A percentile compares a stretch with the other conserved stretches of the same genome.
Conservation (phyloP, 768 basidiomycete genomes). For the Russula lepida region DNA sequence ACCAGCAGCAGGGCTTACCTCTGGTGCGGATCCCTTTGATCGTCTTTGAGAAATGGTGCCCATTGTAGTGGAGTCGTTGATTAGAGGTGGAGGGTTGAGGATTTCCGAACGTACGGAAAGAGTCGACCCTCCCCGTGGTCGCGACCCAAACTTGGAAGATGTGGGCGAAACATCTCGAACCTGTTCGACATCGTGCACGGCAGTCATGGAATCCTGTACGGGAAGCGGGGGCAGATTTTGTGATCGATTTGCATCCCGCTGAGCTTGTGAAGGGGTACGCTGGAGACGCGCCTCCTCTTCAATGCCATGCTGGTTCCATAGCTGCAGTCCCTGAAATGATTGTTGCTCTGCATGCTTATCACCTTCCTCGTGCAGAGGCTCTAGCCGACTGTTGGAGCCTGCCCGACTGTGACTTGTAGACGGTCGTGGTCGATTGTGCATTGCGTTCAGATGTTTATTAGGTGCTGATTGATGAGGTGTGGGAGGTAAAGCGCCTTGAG, state of each 20-base stretch:
- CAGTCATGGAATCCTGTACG: constrained; percentile 58
- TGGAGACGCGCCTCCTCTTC: constrained; percentile 25
- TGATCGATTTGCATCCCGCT: constrained; percentile 11
- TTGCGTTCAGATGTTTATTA: constrained; percentile 30
- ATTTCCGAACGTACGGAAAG: constrained; percentile 29
- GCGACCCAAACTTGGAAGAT: constrained; percentile 34
- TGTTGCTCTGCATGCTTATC: constrained; percentile 30
- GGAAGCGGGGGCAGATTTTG: constrained; percentile 45
- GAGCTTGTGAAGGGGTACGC: constrained; percentile 15
- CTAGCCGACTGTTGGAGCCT: constrained; percentile 49
- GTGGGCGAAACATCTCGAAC: constrained; percentile 22
- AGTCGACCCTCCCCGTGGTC: constrained; percentile 54
- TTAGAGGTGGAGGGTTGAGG: constrained; percentile 28
- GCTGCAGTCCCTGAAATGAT: constrained; percentile 22
- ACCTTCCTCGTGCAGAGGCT: constrained; percentile 55
- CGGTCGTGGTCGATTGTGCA: constrained; percentile 35
- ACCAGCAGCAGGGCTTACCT: constrained; percentile 26
- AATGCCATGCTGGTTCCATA: constrained; percentile 26
- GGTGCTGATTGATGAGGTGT: constrained; percentile 36
- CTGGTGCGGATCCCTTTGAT: constrained; percentile 55
- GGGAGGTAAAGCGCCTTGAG: constrained; percentile 50
- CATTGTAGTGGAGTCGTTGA: constrained; percentile 50
- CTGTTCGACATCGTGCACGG: constrained; percentile 9
- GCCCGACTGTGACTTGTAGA: constrained; percentile 47
- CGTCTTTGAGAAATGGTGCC: constrained; percentile 66